Conservation (phyloP, 306 rosid species). For the Fragaria vesca region DNA sequence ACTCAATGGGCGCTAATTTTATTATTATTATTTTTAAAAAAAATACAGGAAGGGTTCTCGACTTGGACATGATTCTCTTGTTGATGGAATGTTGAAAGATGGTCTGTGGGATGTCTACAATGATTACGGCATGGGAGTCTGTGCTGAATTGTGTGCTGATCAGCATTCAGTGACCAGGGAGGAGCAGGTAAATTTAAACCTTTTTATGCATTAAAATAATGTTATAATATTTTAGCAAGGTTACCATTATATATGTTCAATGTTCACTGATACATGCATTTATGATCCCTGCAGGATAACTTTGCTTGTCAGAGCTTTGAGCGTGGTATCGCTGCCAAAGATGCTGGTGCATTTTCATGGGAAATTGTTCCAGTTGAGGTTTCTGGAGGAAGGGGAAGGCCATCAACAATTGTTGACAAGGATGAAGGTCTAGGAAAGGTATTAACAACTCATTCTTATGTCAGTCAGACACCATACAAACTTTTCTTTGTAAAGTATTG, state of each 20-base stretch:
- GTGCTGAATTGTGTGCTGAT: slow-evolving; percentile 96
- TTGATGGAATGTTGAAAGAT: slow-evolving; percentile 96
- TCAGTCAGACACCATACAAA: background rate
- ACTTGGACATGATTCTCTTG: slow-evolving; percentile 94
- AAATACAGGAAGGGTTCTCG: slow-evolving; percentile 98
- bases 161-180: slow-evolving; percentile 79
- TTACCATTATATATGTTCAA: slow-evolving; percentile 8
- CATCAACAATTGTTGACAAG: slow-evolving; percentile 68
- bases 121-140: slow-evolving; percentile 86
- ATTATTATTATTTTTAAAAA: background rate
- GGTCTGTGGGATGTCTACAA: slow-evolving; percentile 95
- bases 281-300: slow-evolving; percentile 62
- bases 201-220: slow-evolving; percentile 8
- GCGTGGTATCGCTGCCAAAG: slow-evolving; percentile 92
- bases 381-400: slow-evolving; percentile 95
- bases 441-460: slow-evolving; percentile 7
- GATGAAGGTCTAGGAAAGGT: slow-evolving; percentile 98
- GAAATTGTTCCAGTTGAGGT: slow-evolving; percentile 95
- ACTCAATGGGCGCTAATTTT: slow-evolving; percentile 19
- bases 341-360: slow-evolving; percentile 71
- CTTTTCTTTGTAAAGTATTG: background rate
- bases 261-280: slow-evolving; percentile 23
- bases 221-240: background rate
- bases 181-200: slow-evolving; percentile 57
- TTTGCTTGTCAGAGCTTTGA: slow-evolving; percentile 83